A percentile compares a stretch with the other conserved stretches of the same genome.
Conservation (phyloP, 2,329 filamentous ascomycete genomes). For the Fusarium duplospermum region DNA sequence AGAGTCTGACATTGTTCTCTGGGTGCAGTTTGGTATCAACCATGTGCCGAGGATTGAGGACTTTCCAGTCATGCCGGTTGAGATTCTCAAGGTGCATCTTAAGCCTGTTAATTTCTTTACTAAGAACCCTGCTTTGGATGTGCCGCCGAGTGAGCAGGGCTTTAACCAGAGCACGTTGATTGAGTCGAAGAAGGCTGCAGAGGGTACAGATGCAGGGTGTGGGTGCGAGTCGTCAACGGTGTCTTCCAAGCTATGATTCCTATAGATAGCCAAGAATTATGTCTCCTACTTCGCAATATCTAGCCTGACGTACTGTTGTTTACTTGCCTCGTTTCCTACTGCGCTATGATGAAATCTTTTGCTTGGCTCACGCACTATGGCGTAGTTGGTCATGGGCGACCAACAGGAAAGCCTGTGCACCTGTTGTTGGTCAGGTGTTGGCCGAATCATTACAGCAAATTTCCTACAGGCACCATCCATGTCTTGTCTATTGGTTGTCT, state of each 20-base stretch:
- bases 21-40: conserved; percentile 62
- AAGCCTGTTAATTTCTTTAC: conserved; percentile 61
- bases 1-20: conserved; percentile 71
- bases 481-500: too few relatives aligned
- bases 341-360: too few relatives aligned
- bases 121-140: conserved; percentile 60
- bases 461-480: too few relatives aligned
- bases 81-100: conserved; percentile 36
- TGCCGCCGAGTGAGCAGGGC: conserved; percentile 46
- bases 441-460: too few relatives aligned
- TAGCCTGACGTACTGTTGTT: too few relatives aligned
- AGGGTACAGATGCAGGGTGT: neutral
- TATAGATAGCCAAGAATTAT: neutral
- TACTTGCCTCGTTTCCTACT: too few relatives aligned
- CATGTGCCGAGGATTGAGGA: conserved; percentile 63
- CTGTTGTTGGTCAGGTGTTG: too few relatives aligned
- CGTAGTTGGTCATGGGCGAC: too few relatives aligned
- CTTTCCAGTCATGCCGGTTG: conserved; percentile 59
- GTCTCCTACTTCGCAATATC: neutral
- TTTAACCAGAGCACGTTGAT: conserved; percentile 34
- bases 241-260: conserved; percentile 16
- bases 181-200: neutral
- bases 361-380: too few relatives aligned
- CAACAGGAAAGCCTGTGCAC: too few relatives aligned
- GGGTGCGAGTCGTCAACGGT: conserved; percentile 7